These are phyloP conservation scores for Paramecium primaurelia DNA, from an alignment of 73 alveolate species.

Conservation along the genomic window DNA sequence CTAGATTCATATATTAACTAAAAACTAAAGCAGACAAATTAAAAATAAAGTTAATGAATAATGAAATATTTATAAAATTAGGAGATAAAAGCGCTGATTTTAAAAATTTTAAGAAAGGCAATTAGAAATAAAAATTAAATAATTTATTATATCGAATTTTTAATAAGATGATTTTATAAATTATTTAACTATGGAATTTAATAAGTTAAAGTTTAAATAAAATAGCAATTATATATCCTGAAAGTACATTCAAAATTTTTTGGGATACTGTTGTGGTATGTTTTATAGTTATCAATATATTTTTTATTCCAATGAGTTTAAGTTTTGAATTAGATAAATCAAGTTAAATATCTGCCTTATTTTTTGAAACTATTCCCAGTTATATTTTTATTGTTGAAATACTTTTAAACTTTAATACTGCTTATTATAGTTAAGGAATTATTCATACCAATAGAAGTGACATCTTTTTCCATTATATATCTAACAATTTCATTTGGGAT, in stretches of 20 bases:
- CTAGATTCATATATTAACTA: background rate
- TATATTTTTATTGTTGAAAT: constrained; percentile 50
- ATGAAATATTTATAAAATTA: background rate
- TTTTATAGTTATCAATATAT: background rate
- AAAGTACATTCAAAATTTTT: background rate
- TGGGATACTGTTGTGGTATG: constrained; percentile 20
- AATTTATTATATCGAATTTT: background rate
- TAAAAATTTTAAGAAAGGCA: background rate
- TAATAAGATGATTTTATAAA: background rate
- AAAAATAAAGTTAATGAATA: background rate
- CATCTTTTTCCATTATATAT: background rate
- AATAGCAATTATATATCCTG: background rate
- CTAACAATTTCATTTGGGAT: constrained; percentile 33
- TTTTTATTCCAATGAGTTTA: constrained; percentile 23
- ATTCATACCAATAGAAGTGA: constrained; percentile 4
- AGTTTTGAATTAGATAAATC: background rate
- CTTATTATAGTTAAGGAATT: constrained; percentile 46
- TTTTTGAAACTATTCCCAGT: constrained; percentile 49
- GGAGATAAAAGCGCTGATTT: background rate
- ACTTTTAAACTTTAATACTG: constrained; percentile 46
- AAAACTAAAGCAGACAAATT: constrained; percentile 8
- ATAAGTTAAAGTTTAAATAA: background rate
- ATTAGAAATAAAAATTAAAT: background rate
- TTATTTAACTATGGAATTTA: background rate
- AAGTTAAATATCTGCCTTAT: background rate